Conservation (phyloP, 306 rosid genomes). For the Senna siamea region DNA sequence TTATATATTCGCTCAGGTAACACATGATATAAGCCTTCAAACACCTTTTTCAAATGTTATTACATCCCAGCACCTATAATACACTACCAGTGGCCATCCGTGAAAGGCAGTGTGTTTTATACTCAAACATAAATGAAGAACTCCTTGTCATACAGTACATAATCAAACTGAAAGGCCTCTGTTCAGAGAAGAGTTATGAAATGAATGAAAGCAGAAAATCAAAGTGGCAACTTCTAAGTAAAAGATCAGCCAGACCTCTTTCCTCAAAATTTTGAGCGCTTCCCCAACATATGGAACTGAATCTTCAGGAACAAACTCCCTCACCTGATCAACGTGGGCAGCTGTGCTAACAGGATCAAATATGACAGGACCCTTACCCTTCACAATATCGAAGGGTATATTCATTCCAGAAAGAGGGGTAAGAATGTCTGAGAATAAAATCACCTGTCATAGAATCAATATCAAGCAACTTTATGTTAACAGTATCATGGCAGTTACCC, state of each 20-base stretch:
- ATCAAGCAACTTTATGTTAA: slow-evolving; percentile 28
- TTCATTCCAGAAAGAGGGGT: slow-evolving; percentile 99
- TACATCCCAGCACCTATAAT: slow-evolving; percentile 12
- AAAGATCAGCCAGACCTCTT: slow-evolving; percentile 65
- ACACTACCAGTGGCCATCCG: neutral
- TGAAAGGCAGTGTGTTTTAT: neutral
- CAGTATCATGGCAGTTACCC: slow-evolving; percentile 14
- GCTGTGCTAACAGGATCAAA: slow-evolving; percentile 68
- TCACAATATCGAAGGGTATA: slow-evolving; percentile 95
- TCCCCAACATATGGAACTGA: slow-evolving; percentile 97
- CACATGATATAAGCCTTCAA: neutral
- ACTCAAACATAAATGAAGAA: slow-evolving; percentile 11
- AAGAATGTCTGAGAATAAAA: slow-evolving; percentile 93
- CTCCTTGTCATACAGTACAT: neutral
- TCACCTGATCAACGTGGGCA: slow-evolving; percentile 73
- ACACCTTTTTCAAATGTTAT: neutral
- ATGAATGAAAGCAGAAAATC: slow-evolving; percentile 16
- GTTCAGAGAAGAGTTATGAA: slow-evolving; percentile 4
- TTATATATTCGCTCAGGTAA: neutral
- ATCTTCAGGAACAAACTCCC: slow-evolving; percentile 91
- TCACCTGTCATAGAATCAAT: slow-evolving; percentile 64
- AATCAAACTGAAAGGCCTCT: slow-evolving; percentile 11
- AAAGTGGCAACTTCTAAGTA: slow-evolving; percentile 25
- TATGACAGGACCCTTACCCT: slow-evolving; percentile 95
- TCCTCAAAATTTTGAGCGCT: slow-evolving; percentile 77